A percentile compares a stretch with the other conserved stretches of the same genome.
Conservation (phyloP, 2,329 filamentous ascomycete species). For the Stagonosporopsis chrysanthemi region DNA sequence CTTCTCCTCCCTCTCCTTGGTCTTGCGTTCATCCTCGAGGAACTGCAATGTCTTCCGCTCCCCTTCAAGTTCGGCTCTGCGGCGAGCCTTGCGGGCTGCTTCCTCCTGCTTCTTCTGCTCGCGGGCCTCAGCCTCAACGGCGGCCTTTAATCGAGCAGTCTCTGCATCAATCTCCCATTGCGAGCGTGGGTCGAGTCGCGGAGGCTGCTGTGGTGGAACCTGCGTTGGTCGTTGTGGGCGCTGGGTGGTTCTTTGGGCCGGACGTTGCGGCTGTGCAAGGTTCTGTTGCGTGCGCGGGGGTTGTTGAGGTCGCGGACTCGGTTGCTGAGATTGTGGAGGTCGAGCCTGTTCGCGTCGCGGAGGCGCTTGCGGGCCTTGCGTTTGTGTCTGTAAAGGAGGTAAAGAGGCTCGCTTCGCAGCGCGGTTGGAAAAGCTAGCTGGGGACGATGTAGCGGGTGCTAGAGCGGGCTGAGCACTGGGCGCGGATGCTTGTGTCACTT, state of each 20-base stretch:
- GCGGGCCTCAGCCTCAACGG: constrained; percentile 54
- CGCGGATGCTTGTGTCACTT: constrained; percentile 26
- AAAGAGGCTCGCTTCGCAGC: constrained; percentile 40
- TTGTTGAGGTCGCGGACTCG: constrained; percentile 6
- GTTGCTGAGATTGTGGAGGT: constrained; percentile 13
- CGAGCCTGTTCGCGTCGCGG: constrained; percentile 8
- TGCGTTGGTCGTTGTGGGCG: constrained; percentile 39
- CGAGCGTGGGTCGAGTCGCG: constrained; percentile 55
- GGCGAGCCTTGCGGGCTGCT: constrained; percentile 61
- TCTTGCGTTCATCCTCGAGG: constrained; percentile 54
- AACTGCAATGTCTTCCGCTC: constrained; percentile 50
- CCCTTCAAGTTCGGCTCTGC: constrained; percentile 65
- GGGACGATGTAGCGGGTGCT: not conserved
- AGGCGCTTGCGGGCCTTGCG: not conserved
- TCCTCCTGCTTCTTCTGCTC: constrained; percentile 56
- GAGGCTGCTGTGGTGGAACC: constrained; percentile 30
- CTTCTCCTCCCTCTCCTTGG: constrained; percentile 71
- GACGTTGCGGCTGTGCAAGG: constrained; percentile 7
- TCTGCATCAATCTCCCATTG: constrained; percentile 63
- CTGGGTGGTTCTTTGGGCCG: constrained; percentile 46
- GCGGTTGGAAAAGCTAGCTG: constrained; percentile 13
- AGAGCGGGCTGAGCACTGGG: not conserved
- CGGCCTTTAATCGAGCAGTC: constrained; percentile 55
- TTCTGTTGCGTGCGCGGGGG: constrained; percentile 17
- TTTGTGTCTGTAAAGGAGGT: constrained; percentile 38